Percentiles rank a stretch among this genome's conserved stretches.
Conservation (phyloP, 305 asterid species). For the Fraxinus greggii region DNA sequence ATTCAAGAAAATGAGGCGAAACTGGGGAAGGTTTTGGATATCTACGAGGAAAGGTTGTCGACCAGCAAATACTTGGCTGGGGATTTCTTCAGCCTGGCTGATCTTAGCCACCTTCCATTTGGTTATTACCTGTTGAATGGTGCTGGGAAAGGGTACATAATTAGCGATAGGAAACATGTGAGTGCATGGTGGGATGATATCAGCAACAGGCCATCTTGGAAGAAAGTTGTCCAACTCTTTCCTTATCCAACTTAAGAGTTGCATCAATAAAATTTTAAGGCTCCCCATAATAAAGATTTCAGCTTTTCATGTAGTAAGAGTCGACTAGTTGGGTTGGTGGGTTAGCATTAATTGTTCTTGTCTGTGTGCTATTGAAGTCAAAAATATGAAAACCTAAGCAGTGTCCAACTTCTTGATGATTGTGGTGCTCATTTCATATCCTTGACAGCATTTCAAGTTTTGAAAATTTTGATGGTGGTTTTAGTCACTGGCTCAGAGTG, state of each 20-base stretch:
- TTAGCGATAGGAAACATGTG: constrained; percentile 44
- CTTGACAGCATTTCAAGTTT: not conserved
- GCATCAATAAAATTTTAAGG: not conserved
- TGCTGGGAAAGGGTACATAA: constrained; percentile 32
- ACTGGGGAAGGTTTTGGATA: constrained; percentile 37
- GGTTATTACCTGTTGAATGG: constrained; percentile 29
- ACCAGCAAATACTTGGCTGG: constrained; percentile 50
- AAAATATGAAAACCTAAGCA: not conserved
- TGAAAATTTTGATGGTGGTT: not conserved
- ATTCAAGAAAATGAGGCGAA: constrained; percentile 41
- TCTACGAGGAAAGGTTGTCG: constrained; percentile 48
- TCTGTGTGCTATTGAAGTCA: not conserved
- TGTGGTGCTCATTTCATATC: not conserved
- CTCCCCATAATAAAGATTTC: not conserved
- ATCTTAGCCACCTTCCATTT: constrained; percentile 48
- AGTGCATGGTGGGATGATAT: constrained; percentile 55
- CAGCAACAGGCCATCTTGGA: constrained; percentile 48
- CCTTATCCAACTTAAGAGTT: constrained; percentile 24
- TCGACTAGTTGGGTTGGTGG: not conserved
- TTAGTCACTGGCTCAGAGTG: not conserved
- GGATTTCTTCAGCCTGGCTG: constrained; percentile 49
- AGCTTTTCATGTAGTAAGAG: not conserved
- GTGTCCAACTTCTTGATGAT: not conserved
- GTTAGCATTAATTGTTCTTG: not conserved
- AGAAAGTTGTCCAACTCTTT: constrained; percentile 32